phyloP scores from a whole-genome alignment of 2,329 filamentous ascomycete genomes.

The Diaporthe amygdali region DNA sequence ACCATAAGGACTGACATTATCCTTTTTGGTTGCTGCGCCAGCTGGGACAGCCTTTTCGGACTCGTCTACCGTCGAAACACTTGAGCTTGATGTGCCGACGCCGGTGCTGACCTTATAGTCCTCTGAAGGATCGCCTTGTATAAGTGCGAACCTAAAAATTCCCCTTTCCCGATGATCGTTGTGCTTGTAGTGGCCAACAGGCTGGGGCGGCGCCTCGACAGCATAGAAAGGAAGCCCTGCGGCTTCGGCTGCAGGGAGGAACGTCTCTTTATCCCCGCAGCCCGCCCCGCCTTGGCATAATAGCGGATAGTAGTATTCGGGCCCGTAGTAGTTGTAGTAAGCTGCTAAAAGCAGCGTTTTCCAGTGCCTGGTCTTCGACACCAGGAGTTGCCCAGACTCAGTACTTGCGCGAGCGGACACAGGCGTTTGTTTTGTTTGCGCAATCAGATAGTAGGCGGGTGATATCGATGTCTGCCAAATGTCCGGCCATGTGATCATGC shows the following conservation, averaged over 20 bases:
- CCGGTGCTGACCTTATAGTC: background rate
- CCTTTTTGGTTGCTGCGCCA: background rate
- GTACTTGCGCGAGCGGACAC: conserved; percentile 2
- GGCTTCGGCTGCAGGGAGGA: conserved; percentile 47
- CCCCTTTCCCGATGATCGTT: background rate
- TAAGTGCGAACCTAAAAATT: background rate
- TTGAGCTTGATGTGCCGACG: background rate
- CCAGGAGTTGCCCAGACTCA: conserved; percentile 53
- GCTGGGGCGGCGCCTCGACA: conserved; percentile 34
- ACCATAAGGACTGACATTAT: background rate
- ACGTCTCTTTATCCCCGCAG: conserved; percentile 55
- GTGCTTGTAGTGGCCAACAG: background rate
- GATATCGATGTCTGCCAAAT: conserved; percentile 51
- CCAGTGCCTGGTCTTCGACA: conserved; percentile 51
- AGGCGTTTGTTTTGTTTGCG: conserved; percentile 26
- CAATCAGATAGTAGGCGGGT: conserved; percentile 49
- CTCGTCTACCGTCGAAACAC: background rate
- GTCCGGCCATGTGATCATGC: conserved; percentile 63
- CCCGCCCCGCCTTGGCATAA: conserved; percentile 47
- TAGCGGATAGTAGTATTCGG: conserved; percentile 53
- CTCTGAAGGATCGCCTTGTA: background rate
- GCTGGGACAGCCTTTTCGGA: background rate
- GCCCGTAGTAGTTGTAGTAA: conserved; percentile 62
- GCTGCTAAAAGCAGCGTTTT: conserved; percentile 51
- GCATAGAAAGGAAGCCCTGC: conserved; percentile 44